Percentiles rank a stretch among this genome's conserved stretches.
Evolutionary conservation across 805 yeast genomes (phyloP).

Genomic region (Suhomyces emberorum): DNA sequence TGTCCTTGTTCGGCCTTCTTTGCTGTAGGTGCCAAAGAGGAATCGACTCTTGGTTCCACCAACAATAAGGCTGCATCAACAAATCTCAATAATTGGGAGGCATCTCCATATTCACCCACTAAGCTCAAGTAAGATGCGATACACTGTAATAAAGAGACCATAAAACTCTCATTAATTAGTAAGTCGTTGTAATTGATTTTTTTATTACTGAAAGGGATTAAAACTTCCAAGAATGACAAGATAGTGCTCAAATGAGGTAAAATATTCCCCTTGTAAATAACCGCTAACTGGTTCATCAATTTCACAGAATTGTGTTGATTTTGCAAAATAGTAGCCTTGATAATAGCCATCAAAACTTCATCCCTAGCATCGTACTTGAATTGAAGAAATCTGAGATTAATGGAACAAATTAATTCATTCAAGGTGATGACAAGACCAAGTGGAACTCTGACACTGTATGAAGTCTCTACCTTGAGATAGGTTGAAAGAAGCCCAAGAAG

Average conservation of each 20-base stretch:
- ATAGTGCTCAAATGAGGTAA: conserved; percentile 50
- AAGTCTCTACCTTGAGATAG: conserved; percentile 50
- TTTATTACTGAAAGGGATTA: conserved; percentile 51
- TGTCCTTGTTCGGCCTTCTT: conserved; percentile 2
- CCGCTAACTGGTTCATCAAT: conserved; percentile 37
- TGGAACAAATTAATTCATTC: conserved; percentile 51
- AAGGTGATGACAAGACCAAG: conserved; percentile 53
- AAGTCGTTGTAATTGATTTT: conserved; percentile 29
- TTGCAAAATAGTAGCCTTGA: conserved; percentile 41
- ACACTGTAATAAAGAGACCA: conserved; percentile 33
- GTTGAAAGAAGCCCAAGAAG: conserved; percentile 40
- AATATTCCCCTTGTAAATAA: conserved; percentile 33
- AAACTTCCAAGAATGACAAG: conserved; percentile 52
- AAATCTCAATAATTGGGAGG: conserved; percentile 50
- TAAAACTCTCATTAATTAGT: conserved; percentile 36
- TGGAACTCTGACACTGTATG: conserved; percentile 57
- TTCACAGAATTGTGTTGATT: conserved; percentile 45
- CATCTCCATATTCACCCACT: conserved; percentile 44
- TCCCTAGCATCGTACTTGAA: conserved; percentile 61
- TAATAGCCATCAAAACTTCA: conserved; percentile 41
- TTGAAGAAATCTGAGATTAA: conserved; percentile 54
- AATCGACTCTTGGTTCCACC: conserved; percentile 34
- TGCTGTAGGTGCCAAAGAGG: conserved; percentile 2
- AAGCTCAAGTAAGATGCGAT: conserved; percentile 23
- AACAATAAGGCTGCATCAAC: conserved; percentile 52